phyloP scores from a whole-genome alignment of 768 basidiomycete genomes.

The Neoboletus magnificus region DNA sequence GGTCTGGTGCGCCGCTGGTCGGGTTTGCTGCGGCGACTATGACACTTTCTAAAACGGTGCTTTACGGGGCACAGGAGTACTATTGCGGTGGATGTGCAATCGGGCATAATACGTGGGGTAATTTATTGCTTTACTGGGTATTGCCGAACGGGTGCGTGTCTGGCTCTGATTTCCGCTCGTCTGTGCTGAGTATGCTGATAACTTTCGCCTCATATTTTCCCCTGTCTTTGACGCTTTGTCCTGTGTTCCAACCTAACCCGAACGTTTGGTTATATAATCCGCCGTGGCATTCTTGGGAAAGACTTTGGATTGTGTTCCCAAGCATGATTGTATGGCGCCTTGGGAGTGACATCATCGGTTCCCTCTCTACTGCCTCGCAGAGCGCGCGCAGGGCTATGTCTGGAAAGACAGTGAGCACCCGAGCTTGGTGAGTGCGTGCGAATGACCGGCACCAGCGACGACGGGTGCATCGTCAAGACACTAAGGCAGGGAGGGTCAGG shows the following conservation, averaged over 20 bases:
- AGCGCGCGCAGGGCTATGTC: slow-evolving; percentile 26
- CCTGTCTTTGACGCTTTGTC: no score
- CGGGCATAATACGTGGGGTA: slow-evolving; percentile 63
- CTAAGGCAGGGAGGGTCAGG: not conserved
- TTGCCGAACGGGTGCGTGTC: slow-evolving; percentile 72
- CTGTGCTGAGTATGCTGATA: slow-evolving; percentile 8
- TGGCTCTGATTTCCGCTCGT: not conserved
- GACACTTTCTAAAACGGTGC: slow-evolving; percentile 80
- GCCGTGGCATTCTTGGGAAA: slow-evolving; percentile 23
- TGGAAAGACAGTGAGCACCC: slow-evolving; percentile 29
- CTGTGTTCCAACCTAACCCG: not conserved
- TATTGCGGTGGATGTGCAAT: slow-evolving; percentile 68
- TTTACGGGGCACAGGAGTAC: slow-evolving; percentile 83
- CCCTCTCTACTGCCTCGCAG: slow-evolving; percentile 36
- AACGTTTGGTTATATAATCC: not conserved
- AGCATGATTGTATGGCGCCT: slow-evolving; percentile 54
- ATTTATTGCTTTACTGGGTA: slow-evolving; percentile 61
- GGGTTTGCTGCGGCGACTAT: slow-evolving; percentile 72
- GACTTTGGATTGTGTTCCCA: slow-evolving; percentile 78
- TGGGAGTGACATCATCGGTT: slow-evolving; percentile 55
- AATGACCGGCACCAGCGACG: not conserved
- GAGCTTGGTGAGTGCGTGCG: not conserved
- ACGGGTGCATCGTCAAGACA: not conserved
- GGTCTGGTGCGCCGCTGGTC: slow-evolving; percentile 66
- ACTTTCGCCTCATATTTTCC: no score